Evolutionary conservation across 768 basidiomycete species (phyloP).

Genomic region (Auriscalpium vulgare): DNA sequence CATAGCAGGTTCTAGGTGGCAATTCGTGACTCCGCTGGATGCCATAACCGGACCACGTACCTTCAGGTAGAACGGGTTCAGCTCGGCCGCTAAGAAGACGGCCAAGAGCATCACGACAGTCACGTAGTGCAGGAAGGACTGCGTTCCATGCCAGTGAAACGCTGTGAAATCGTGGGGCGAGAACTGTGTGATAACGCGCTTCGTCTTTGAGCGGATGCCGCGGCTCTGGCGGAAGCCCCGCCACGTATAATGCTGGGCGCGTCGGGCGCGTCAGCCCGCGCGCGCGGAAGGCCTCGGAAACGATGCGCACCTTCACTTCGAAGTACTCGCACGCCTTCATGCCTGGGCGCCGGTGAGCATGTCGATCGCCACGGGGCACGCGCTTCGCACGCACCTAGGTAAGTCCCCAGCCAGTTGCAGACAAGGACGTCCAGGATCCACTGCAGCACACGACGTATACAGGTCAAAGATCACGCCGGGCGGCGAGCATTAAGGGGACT

Average conservation of each 20-base stretch:
- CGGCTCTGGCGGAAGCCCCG: constrained; percentile 73
- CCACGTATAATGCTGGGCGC: constrained; percentile 70
- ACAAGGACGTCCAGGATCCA: constrained; percentile 83
- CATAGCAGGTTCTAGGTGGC: constrained; percentile 50
- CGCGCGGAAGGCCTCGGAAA: constrained; percentile 1
- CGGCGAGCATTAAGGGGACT: constrained; percentile 21
- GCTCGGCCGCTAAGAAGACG: constrained; percentile 75
- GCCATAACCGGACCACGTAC: constrained; percentile 27
- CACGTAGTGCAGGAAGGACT: constrained; percentile 64
- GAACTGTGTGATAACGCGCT: constrained; percentile 74
- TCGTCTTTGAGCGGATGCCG: constrained; percentile 72
- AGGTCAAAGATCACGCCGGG: constrained; percentile 3
- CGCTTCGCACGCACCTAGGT: constrained; percentile 45
- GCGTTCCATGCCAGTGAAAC: constrained; percentile 81
- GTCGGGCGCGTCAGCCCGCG: constrained; percentile 3
- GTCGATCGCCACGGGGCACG: no score
- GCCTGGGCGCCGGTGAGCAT: constrained; percentile 30
- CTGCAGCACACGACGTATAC: constrained; percentile 27
- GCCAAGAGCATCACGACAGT: constrained; percentile 69
- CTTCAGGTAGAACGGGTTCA: constrained; percentile 87
- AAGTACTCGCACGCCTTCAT: constrained; percentile 86
- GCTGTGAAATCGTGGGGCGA: constrained; percentile 84
- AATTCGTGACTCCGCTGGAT: neutral
- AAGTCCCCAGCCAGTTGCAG: constrained; percentile 86
- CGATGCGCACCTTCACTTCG: constrained; percentile 47